Conservation (phyloP, 106 monocot species). For the Agapanthus africanus region DNA sequence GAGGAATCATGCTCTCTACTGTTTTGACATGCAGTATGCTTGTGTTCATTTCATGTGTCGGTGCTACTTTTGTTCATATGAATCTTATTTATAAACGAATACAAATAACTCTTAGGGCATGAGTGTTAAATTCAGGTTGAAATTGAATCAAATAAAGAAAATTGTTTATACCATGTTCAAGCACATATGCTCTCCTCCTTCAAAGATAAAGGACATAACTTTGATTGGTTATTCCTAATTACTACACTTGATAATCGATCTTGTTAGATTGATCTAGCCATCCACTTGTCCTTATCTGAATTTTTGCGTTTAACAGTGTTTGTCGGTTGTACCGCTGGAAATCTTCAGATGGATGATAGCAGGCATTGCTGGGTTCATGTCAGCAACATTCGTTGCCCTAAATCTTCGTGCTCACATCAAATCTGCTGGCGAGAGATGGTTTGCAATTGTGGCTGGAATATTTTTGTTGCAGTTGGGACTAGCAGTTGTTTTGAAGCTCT, state of each 20-base stretch:
- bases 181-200: no score
- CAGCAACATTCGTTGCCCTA: slow-evolving; percentile 75
- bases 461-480: slow-evolving; percentile 76
- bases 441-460: slow-evolving; percentile 76
- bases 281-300: neutral
- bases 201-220: no score
- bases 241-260: neutral
- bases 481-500: slow-evolving; percentile 71
- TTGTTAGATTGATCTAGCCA: neutral
- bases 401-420: slow-evolving; percentile 77
- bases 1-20: no score
- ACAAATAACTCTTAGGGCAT: neutral
- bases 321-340: slow-evolving; percentile 80
- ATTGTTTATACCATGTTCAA: neutral
- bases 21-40: no score
- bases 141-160: neutral
- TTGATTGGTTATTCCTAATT: neutral
- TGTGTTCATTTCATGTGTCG: no score
- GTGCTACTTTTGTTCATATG: no score
- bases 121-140: neutral
- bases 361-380: slow-evolving; percentile 93
- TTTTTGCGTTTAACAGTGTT: slow-evolving; percentile 37
- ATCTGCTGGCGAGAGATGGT: slow-evolving; percentile 86
- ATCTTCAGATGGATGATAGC: slow-evolving; percentile 91
- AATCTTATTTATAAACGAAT: neutral